Evolutionary conservation across 352 stramenopile genomes (phyloP).

Genomic region (Phytophthora constricta): DNA sequence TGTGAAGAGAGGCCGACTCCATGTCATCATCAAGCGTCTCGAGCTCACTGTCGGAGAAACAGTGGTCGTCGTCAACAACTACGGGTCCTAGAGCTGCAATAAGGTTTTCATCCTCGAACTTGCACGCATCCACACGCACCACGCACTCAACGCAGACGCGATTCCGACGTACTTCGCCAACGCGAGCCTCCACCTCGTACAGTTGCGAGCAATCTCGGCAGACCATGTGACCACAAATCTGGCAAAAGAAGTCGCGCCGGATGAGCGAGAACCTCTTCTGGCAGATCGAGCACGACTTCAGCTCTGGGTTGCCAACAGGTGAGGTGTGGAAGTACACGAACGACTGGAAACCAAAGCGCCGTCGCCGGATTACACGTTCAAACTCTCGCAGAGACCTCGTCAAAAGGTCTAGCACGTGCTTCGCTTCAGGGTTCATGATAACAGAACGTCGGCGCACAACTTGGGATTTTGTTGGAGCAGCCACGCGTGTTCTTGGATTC

Average conservation of each 20-base stretch:
- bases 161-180: constrained; percentile 50
- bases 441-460: constrained; percentile 35
- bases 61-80: constrained; percentile 44
- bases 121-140: constrained; percentile 53
- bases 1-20: constrained; percentile 27
- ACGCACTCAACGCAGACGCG: constrained; percentile 57
- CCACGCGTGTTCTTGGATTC: constrained; percentile 1
- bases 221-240: constrained; percentile 54
- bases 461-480: constrained; percentile 23
- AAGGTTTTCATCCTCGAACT: constrained; percentile 60
- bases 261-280: constrained; percentile 48
- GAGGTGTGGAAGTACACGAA: constrained; percentile 55
- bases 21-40: constrained; percentile 26
- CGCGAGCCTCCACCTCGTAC: constrained; percentile 54
- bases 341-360: constrained; percentile 68
- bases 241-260: constrained; percentile 53
- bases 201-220: constrained; percentile 52
- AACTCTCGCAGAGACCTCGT: constrained; percentile 53
- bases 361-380: constrained; percentile 62
- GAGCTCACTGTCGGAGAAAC: constrained; percentile 35
- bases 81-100: constrained; percentile 47
- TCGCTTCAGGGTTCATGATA: constrained; percentile 63
- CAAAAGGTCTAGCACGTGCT: constrained; percentile 54
- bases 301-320: constrained; percentile 9
- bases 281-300: constrained; percentile 44